Conservation (phyloP, 768 basidiomycete genomes). For the Pleurotus cornucopiae region DNA sequence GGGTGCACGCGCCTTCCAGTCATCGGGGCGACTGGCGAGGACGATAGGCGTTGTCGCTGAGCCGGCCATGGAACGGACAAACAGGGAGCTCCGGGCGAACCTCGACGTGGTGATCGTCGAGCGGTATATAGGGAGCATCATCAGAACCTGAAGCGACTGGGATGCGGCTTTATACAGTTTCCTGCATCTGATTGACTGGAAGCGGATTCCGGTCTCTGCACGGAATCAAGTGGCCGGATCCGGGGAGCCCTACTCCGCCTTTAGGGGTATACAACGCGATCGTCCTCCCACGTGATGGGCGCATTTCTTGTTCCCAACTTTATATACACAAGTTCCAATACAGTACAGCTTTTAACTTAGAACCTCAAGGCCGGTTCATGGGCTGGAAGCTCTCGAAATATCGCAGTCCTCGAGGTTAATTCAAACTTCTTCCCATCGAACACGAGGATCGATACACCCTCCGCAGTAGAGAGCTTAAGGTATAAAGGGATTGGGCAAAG, state of each 20-base stretch:
- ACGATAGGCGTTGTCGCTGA: not conserved
- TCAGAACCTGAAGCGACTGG: not conserved
- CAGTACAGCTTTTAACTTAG: not conserved
- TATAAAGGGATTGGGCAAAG: too few species aligned
- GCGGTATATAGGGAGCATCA: slow-evolving; percentile 3
- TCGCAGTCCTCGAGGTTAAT: too few species aligned
- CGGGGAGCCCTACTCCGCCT: too few species aligned
- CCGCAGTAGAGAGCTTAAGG: too few species aligned
- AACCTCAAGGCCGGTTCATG: too few species aligned
- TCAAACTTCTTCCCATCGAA: too few species aligned
- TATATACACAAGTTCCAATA: not conserved
- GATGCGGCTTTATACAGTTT: slow-evolving; percentile 1
- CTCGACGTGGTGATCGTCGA: not conserved
- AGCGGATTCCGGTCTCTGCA: not conserved
- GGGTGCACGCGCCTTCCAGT: slow-evolving; percentile 76
- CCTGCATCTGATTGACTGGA: slow-evolving; percentile 2
- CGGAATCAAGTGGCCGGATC: not conserved
- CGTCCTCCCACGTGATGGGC: not conserved
- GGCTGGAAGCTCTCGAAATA: too few species aligned
- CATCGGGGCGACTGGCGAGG: slow-evolving; percentile 30
- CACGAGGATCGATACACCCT: too few species aligned
- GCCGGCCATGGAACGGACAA: not conserved
- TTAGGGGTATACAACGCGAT: not conserved
- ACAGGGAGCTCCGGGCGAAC: not conserved
- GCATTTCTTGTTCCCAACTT: not conserved